These are phyloP conservation scores for Linum trigynum DNA, from an alignment of 345 rosid genomes.

Conservation along the genomic window DNA sequence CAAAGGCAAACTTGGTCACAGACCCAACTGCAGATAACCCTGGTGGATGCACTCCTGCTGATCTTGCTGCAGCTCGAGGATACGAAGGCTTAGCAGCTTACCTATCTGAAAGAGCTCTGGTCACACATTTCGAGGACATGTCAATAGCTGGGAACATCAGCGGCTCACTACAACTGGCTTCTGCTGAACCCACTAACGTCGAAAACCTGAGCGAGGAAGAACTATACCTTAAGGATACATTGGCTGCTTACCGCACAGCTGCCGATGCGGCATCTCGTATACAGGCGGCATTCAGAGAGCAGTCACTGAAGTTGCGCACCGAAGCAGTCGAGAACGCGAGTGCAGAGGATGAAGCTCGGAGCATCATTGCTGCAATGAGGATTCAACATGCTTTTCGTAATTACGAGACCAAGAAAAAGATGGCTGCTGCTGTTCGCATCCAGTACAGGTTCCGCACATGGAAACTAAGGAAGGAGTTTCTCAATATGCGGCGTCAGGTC, in stretches of 20 bases:
- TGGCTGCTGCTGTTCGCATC: conserved; percentile 77
- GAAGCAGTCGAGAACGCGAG: conserved; percentile 32
- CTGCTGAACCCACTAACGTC: conserved; percentile 26
- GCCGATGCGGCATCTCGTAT: conserved; percentile 94
- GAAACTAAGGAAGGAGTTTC: conserved; percentile 63
- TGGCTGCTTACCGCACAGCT: conserved; percentile 74
- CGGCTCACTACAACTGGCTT: conserved; percentile 45
- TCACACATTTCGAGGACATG: conserved; percentile 79
- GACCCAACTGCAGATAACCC: conserved; percentile 66
- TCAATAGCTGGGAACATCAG: conserved; percentile 69
- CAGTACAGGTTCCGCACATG: conserved; percentile 84
- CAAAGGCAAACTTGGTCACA: conserved; percentile 76
- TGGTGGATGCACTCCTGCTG: conserved; percentile 74
- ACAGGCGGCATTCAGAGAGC: conserved; percentile 79
- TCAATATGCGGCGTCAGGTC: conserved; percentile 64
- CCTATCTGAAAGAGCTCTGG: conserved; percentile 76
- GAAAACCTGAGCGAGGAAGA: conserved; percentile 51
- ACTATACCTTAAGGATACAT: conserved; percentile 52
- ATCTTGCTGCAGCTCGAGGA: conserved; percentile 67
- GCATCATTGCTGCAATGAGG: conserved; percentile 81
- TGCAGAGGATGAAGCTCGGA: conserved; percentile 60
- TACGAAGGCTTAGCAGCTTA: conserved; percentile 81
- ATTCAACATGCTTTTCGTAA: conserved; percentile 92
- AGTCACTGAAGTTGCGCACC: conserved; percentile 48
- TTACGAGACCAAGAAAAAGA: conserved; percentile 47